These are phyloP conservation scores for Talaromyces verruculosus DNA, from an alignment of 2,329 filamentous ascomycete genomes.

Conservation along the genomic window DNA sequence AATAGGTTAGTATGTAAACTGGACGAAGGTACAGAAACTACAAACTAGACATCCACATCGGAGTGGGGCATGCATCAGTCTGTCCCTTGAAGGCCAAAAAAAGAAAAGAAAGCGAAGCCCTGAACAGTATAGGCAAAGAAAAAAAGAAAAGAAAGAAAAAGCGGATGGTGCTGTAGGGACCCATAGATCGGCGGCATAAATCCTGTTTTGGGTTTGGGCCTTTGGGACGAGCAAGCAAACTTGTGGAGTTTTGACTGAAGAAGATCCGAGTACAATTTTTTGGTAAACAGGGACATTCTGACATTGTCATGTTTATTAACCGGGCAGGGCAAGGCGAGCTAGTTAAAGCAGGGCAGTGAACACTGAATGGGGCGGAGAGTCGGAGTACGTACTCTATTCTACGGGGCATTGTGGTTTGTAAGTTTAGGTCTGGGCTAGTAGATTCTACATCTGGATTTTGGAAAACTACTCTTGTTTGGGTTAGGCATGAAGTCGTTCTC, in stretches of 20 bases:
- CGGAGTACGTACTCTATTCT: background rate
- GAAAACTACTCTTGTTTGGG: background rate
- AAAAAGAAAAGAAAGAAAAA: background rate
- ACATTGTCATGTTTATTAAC: background rate
- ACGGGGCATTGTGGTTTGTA: background rate
- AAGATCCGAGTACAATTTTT: conserved; percentile 3
- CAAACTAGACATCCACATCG: background rate
- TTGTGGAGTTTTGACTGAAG: background rate
- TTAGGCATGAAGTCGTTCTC: background rate
- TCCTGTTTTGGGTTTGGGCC: background rate
- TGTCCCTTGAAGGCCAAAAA: background rate
- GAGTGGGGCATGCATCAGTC: background rate
- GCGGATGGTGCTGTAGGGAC: background rate
- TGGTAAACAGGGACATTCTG: background rate
- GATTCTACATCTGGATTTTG: background rate
- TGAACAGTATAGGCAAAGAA: too few relatives aligned
- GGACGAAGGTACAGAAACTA: background rate
- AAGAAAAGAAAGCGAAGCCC: background rate
- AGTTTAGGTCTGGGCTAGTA: background rate
- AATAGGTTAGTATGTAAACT: background rate
- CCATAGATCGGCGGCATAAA: conserved; percentile 4
- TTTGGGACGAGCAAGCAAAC: background rate
- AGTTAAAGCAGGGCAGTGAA: background rate
- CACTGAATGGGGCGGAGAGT: background rate
- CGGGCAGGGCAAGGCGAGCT: background rate